Percentiles rank a stretch among this genome's conserved stretches.
phyloP scores from a whole-genome alignment of 331 rosid species.

The Cucumis variabilis region DNA sequence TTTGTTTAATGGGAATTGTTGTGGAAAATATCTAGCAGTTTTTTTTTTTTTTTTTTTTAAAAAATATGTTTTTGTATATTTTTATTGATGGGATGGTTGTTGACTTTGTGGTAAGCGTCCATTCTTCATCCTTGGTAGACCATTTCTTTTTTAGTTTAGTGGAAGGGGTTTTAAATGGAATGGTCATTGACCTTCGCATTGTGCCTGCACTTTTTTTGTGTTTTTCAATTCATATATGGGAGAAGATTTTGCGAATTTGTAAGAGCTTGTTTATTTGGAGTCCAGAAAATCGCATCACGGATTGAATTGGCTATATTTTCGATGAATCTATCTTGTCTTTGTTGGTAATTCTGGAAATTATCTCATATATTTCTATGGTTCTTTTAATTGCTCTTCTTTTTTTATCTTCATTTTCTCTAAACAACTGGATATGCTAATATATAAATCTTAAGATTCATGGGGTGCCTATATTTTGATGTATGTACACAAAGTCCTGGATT shows the following conservation, averaged over 20 bases:
- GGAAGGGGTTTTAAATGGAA: neutral
- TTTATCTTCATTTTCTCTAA: neutral
- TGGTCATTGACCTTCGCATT: conserved; percentile 9
- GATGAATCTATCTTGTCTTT: conserved; percentile 1
- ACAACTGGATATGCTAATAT: conserved; percentile 13
- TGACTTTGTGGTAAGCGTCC: conserved; percentile 8
- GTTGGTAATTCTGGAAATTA: neutral
- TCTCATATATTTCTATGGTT: neutral
- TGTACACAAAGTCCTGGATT: no score
- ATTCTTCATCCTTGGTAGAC: neutral
- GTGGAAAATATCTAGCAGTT: neutral
- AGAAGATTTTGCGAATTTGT: neutral
- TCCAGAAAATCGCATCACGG: neutral
- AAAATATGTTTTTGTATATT: neutral
- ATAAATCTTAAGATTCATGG: neutral
- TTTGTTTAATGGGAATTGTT: neutral
- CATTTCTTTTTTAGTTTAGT: neutral
- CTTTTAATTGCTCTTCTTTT: conserved; percentile 12
- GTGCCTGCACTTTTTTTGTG: neutral
- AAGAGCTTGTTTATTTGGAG: neutral
- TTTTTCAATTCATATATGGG: neutral
- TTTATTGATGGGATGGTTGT: neutral
- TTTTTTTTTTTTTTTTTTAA: neutral
- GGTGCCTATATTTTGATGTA: neutral
- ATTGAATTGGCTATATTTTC: neutral